Conservation (phyloP, 352 stramenopile species). For the Phytophthora sojae region DNA sequence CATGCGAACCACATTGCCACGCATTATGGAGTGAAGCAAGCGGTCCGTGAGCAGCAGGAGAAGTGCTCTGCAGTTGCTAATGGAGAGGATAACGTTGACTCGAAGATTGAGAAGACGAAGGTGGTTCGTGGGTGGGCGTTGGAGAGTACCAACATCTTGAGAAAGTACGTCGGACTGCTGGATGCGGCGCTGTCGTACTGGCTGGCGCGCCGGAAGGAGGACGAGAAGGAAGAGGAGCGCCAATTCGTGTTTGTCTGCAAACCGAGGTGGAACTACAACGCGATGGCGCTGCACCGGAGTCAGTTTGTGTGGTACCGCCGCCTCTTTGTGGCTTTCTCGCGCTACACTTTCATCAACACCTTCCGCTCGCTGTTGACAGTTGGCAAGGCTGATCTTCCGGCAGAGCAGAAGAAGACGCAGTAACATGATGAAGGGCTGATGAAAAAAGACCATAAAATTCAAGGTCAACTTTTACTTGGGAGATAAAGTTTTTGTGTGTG, state of each 20-base stretch:
- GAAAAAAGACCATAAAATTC: too few relatives aligned
- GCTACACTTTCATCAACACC: conserved; percentile 96
- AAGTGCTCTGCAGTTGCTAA: conserved; percentile 34
- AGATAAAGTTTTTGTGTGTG: too few relatives aligned
- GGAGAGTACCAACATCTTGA: conserved; percentile 77
- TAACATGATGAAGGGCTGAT: conserved; percentile 9
- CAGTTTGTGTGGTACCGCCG: conserved; percentile 98
- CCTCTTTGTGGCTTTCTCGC: conserved; percentile 96
- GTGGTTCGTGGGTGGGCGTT: conserved; percentile 65
- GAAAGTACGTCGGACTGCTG: conserved; percentile 91
- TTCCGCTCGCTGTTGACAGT: conserved; percentile 58
- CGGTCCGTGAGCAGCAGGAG: conserved; percentile 52
- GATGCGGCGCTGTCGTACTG: conserved; percentile 69
- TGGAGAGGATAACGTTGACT: neutral
- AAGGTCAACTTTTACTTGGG: too few relatives aligned
- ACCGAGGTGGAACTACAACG: conserved; percentile 86
- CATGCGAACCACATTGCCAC: conserved; percentile 94
- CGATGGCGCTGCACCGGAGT: conserved; percentile 92
- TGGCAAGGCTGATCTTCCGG: conserved; percentile 28
- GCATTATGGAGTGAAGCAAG: conserved; percentile 62
- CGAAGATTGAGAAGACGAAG: conserved; percentile 16
- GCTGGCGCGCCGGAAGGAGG: conserved; percentile 21
- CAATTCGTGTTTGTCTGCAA: conserved; percentile 69
- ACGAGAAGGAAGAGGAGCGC: conserved; percentile 17
- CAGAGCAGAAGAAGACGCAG: conserved; percentile 42